Percentiles rank a stretch among this genome's conserved stretches.
phyloP scores from a whole-genome alignment of 2,329 filamentous ascomycete species.

The Penicillium concentricum region DNA sequence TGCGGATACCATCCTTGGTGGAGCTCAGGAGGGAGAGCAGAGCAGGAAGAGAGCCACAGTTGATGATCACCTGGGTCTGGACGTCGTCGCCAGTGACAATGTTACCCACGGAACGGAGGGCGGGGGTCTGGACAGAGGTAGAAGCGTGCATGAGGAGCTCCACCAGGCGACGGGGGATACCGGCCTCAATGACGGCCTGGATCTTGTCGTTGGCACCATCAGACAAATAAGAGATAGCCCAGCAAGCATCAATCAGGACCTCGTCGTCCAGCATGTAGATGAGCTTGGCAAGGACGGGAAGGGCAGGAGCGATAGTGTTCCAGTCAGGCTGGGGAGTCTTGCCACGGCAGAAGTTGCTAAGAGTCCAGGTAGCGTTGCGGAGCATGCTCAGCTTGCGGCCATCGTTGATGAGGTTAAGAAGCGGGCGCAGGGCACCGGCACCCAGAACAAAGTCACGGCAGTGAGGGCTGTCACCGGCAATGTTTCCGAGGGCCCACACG shows the following conservation, averaged over 20 bases:
- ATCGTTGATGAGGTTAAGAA: slow-evolving; percentile 86
- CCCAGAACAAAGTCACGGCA: slow-evolving; percentile 96
- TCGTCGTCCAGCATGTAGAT: slow-evolving; percentile 98
- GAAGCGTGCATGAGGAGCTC: slow-evolving; percentile 98
- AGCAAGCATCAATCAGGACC: slow-evolving; percentile 97
- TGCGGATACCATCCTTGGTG: slow-evolving; percentile 97
- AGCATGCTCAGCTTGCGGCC: slow-evolving; percentile 99
- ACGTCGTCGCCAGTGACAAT: slow-evolving; percentile 98
- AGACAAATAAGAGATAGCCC: slow-evolving; percentile 98
- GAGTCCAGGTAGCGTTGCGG: slow-evolving; percentile 95
- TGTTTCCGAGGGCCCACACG: slow-evolving; percentile 97
- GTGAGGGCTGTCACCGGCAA: slow-evolving; percentile 95
- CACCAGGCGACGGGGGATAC: slow-evolving; percentile 91
- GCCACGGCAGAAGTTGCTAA: slow-evolving; percentile 99
- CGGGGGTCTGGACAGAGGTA: slow-evolving; percentile 96
- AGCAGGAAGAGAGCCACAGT: slow-evolving; percentile 89
- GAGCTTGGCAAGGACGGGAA: slow-evolving; percentile 92
- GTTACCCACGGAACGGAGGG: slow-evolving; percentile 94
- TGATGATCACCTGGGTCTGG: slow-evolving; percentile 99
- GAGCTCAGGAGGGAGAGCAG: slow-evolving; percentile 93
- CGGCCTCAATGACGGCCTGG: slow-evolving; percentile 96
- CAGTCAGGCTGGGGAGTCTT: slow-evolving; percentile 99
- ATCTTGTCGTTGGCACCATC: slow-evolving; percentile 99
- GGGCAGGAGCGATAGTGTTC: slow-evolving; percentile 89
- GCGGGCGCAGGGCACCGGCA: slow-evolving; percentile 84